phyloP scores from a whole-genome alignment of 352 stramenopile species.

The Globisporangium mamillatum region DNA sequence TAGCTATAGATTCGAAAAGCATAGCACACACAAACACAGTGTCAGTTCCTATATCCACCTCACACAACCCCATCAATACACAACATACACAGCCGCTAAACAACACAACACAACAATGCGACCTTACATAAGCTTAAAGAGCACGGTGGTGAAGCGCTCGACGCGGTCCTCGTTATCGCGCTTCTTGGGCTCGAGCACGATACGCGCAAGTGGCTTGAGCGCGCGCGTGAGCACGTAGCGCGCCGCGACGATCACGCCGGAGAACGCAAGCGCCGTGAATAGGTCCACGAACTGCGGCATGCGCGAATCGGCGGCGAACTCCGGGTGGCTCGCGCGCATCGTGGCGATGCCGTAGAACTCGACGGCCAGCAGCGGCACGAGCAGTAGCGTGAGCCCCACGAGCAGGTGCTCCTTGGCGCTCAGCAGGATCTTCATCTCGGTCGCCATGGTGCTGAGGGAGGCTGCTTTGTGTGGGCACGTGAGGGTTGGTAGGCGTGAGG shows the following conservation, averaged over 20 bases:
- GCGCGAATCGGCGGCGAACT: constrained; percentile 24
- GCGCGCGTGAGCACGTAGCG: constrained; percentile 33
- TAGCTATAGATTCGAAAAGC: constrained; percentile 27
- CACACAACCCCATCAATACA: neutral
- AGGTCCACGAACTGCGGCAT: constrained; percentile 58
- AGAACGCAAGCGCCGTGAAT: constrained; percentile 26
- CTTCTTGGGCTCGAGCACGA: constrained; percentile 52
- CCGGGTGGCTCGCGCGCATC: constrained; percentile 34
- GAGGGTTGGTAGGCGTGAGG: neutral
- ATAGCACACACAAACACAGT: neutral
- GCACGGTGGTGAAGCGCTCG: constrained; percentile 60
- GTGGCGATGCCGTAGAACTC: constrained; percentile 49
- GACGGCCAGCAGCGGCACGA: constrained; percentile 53
- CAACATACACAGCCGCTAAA: neutral
- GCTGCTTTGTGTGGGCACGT: neutral
- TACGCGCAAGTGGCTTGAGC: constrained; percentile 44
- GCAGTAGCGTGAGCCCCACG: constrained; percentile 50
- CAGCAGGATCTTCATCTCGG: constrained; percentile 60
- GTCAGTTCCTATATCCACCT: neutral
- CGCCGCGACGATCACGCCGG: constrained; percentile 36
- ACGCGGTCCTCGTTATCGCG: constrained; percentile 48
- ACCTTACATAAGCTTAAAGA: constrained; percentile 71
- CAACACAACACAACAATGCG: neutral
- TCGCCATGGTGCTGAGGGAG: constrained; percentile 20
- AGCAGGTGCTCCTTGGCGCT: constrained; percentile 62